These are phyloP conservation scores for Sphaerostilbella broomeana DNA, from an alignment of 2,329 filamentous ascomycete species.

Conservation along the genomic window DNA sequence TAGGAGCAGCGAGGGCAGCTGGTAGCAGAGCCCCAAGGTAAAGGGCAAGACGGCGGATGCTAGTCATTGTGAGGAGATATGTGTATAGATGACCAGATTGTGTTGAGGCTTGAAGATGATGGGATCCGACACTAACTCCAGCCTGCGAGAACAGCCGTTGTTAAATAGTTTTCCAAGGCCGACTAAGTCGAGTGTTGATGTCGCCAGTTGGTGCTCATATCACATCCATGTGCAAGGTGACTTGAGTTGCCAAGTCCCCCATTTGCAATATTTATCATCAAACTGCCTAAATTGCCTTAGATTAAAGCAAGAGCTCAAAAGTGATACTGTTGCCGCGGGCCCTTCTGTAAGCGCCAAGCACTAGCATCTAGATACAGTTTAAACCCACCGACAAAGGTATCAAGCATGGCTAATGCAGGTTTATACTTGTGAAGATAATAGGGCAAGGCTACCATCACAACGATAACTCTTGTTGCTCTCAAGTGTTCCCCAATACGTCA, in stretches of 20 bases:
- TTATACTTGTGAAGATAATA: constrained; percentile 1
- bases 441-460: neutral
- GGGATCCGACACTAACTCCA: neutral
- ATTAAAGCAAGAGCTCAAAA: neutral
- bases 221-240: neutral
- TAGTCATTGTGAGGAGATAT: constrained; percentile 20
- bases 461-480: neutral
- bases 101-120: neutral
- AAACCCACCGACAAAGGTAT: too few relatives aligned
- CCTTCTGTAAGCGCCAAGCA: neutral
- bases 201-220: neutral
- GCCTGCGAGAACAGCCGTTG: neutral
- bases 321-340: neutral
- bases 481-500: too few relatives aligned
- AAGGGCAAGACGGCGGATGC: constrained; percentile 25
- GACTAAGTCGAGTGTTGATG: neutral
- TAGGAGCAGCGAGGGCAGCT: constrained; percentile 24
- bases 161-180: neutral
- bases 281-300: constrained; percentile 8
- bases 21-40: constrained; percentile 28
- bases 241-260: constrained; percentile 2
- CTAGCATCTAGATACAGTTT: constrained; percentile 9
- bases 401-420: too few relatives aligned
- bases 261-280: neutral
- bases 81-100: neutral